Percentiles rank a stretch among this genome's conserved stretches.
Conservation (phyloP, 208 protist genomes). For the Leishmania tropica region DNA sequence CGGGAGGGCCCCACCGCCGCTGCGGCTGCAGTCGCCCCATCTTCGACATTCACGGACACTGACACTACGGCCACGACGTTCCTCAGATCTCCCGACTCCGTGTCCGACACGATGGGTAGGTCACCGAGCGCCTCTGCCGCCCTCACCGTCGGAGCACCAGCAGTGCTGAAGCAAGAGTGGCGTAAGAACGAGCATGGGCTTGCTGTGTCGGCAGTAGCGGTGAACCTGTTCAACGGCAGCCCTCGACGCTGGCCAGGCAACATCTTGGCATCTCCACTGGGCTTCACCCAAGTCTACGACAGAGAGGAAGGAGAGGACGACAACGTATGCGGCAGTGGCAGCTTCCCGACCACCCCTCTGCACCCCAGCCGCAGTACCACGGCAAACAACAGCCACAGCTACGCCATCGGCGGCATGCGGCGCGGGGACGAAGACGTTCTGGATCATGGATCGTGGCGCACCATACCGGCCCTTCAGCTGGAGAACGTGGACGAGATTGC, state of each 20-base stretch:
- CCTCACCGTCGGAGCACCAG: not conserved
- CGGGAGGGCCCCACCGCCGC: not conserved
- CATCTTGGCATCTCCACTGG: too few relatives aligned
- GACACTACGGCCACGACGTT: slow-evolving; percentile 9
- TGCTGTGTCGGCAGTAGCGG: not conserved
- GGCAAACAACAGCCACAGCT: not conserved
- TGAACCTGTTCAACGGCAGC: not conserved
- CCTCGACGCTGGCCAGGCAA: not conserved
- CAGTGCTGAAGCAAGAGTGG: not conserved
- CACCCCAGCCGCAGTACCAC: slow-evolving; percentile 1
- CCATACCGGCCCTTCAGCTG: slow-evolving; percentile 35
- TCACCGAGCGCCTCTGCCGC: not conserved
- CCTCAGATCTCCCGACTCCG: slow-evolving; percentile 7
- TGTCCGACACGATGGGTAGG: not conserved
- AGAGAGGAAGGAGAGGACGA: not conserved
- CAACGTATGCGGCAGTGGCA: not conserved
- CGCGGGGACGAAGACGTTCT: slow-evolving; percentile 30
- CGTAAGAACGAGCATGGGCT: not conserved
- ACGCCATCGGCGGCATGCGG: not conserved
- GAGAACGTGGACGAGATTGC: slow-evolving; percentile 51
- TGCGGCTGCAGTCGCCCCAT: not conserved
- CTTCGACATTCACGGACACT: not conserved
- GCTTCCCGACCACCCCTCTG: not conserved
- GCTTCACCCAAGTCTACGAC: not conserved
- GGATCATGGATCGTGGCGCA: slow-evolving; percentile 22